Conservation (phyloP, 305 asterid species). For the Plantago coronopus region DNA sequence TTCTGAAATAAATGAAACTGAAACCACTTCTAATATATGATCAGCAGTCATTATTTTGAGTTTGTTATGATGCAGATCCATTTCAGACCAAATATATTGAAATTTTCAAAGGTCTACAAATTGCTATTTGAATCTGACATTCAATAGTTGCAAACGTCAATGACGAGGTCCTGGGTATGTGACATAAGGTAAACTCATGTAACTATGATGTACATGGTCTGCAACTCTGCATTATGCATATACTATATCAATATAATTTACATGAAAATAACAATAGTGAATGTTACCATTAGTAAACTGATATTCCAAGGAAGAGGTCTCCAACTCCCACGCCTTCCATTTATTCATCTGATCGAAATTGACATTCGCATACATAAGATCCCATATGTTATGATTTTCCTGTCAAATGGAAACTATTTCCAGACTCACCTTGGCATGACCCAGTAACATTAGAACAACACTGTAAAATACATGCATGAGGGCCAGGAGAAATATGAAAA, state of each 20-base stretch:
- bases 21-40: neutral
- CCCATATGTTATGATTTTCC: no score
- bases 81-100: no score
- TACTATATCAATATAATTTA: neutral
- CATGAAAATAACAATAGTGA: neutral
- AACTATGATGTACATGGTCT: neutral
- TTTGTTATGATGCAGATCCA: no score
- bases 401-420: neutral
- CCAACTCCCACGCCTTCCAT: constrained; percentile 73
- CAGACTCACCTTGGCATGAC: constrained; percentile 53
- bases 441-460: constrained; percentile 43
- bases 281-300: constrained; percentile 54
- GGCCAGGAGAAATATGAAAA: constrained; percentile 69
- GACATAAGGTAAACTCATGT: neutral
- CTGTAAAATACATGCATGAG: constrained; percentile 65
- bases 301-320: constrained; percentile 62
- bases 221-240: no score
- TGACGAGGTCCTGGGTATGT: no score
- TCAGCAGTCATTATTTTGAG: no score
- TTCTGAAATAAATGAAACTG: no score
- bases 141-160: neutral
- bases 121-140: neutral
- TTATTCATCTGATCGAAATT: constrained; percentile 45
- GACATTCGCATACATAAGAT: no score
- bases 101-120: neutral